These are phyloP conservation scores for Paralagenidium karlingii DNA, from an alignment of 352 stramenopile species.

Conservation along the genomic window DNA sequence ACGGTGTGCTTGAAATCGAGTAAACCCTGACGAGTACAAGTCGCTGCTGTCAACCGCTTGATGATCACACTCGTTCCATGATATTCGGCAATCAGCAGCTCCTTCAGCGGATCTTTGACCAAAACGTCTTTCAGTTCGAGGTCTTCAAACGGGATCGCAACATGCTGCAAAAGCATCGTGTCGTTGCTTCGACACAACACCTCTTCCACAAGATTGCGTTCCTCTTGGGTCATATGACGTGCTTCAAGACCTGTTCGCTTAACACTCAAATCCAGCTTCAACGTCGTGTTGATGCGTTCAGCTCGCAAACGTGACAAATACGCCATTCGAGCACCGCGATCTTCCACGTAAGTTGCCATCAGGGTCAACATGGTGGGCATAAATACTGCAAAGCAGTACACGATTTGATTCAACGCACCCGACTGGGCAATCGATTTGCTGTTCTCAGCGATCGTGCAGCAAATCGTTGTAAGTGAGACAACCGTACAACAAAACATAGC, in stretches of 20 bases:
- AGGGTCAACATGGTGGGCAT: conserved; percentile 49
- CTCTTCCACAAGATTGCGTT: conserved; percentile 43
- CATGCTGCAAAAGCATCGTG: conserved; percentile 42
- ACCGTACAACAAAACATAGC: conserved; percentile 36
- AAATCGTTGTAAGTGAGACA: conserved; percentile 45
- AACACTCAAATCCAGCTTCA: conserved; percentile 65
- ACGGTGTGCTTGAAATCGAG: conserved; percentile 67
- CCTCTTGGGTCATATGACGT: conserved; percentile 33
- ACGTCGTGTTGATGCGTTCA: conserved; percentile 68
- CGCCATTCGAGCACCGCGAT: conserved; percentile 46
- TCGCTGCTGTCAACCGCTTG: conserved; percentile 55
- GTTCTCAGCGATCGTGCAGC: conserved; percentile 22
- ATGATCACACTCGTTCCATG: conserved; percentile 59
- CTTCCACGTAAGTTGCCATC: conserved; percentile 64
- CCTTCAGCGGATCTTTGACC: conserved; percentile 41
- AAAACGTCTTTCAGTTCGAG: conserved; percentile 65
- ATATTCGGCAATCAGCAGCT: conserved; percentile 63
- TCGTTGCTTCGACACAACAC: conserved; percentile 24
- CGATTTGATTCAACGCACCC: conserved; percentile 23
- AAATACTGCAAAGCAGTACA: conserved; percentile 51
- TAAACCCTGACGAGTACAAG: conserved; percentile 39
- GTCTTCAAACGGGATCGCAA: conserved; percentile 66
- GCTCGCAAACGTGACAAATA: conserved; percentile 64
- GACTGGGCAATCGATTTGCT: conserved; percentile 34
- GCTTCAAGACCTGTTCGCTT: conserved; percentile 63